Percentiles rank a stretch among this genome's conserved stretches.
Evolutionary conservation across 2,329 filamentous ascomycete species (phyloP).

Genomic region (Lachnellula subtilissima): DNA sequence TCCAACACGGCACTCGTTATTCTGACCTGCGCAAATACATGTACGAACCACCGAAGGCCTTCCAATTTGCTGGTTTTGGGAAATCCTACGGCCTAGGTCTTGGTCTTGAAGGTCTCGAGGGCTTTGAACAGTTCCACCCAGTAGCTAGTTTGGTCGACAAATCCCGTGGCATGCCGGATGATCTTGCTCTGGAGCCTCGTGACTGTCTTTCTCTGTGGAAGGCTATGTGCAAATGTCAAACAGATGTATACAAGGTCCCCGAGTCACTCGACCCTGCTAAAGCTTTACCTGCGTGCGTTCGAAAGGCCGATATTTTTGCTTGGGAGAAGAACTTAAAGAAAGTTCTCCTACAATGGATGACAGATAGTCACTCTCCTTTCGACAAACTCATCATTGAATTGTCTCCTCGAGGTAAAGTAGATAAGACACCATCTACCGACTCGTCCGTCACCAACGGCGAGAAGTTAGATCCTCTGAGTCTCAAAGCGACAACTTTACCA

Average conservation of each 20-base stretch:
- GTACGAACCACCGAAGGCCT: conserved; percentile 49
- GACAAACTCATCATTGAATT: conserved; percentile 44
- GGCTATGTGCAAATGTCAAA: conserved; percentile 56
- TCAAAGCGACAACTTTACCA: conserved; percentile 47
- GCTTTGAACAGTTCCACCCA: conserved; percentile 51
- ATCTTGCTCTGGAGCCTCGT: conserved; percentile 64
- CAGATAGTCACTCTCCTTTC: conserved; percentile 42
- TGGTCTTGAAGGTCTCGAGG: conserved; percentile 39
- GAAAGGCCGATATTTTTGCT: conserved; percentile 59
- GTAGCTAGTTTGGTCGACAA: conserved; percentile 57
- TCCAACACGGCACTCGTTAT: conserved; percentile 65
- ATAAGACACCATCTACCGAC: conserved; percentile 4
- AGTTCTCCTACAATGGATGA: conserved; percentile 57
- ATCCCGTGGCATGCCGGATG: conserved; percentile 58
- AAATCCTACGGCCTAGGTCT: conserved; percentile 35
- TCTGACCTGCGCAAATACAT: conserved; percentile 74
- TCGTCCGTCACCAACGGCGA: conserved; percentile 17
- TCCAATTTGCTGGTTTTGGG: conserved; percentile 31
- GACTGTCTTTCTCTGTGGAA: conserved; percentile 66
- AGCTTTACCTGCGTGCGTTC: conserved; percentile 49
- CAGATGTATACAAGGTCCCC: conserved; percentile 44
- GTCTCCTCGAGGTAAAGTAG: conserved; percentile 12
- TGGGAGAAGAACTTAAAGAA: conserved; percentile 62
- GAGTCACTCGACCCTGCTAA: conserved; percentile 44
- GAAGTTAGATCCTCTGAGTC: conserved; percentile 27